phyloP scores from a whole-genome alignment of 1,139 yeast species.

The Blastobotrys proliferans region DNA sequence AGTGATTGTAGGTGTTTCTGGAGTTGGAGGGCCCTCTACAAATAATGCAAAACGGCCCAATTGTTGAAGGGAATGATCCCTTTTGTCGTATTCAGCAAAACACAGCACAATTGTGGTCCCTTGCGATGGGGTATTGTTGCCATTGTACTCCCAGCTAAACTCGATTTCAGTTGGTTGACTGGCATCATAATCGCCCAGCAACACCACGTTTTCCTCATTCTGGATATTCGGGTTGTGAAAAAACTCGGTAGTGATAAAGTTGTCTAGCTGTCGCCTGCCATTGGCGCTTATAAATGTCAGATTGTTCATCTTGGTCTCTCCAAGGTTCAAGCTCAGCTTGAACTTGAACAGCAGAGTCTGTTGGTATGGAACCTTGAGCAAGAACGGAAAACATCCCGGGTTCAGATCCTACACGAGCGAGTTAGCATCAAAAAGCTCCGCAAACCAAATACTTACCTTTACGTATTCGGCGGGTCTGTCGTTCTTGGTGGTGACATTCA shows the following conservation, averaged over 20 bases:
- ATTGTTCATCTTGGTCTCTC: conserved; percentile 19
- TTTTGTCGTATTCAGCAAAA: conserved; percentile 40
- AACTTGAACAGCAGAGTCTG: conserved; percentile 19
- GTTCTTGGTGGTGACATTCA: conserved; percentile 5
- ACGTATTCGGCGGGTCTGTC: conserved; percentile 17
- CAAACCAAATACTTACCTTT: conserved; percentile 13
- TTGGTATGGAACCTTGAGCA: conserved; percentile 24
- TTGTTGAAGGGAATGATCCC: conserved; percentile 34
- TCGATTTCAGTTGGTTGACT: conserved; percentile 20
- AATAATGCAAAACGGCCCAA: conserved; percentile 36
- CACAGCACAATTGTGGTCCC: conserved; percentile 29
- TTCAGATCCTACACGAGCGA: conserved; percentile 16
- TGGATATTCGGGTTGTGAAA: conserved; percentile 41
- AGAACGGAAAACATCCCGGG: conserved; percentile 15
- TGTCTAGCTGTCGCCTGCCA: conserved; percentile 30
- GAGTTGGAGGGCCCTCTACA: conserved; percentile 22
- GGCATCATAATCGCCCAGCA: conserved; percentile 34
- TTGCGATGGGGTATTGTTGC: conserved; percentile 14
- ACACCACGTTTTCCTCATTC: conserved; percentile 37
- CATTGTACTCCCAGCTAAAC: conserved; percentile 33
- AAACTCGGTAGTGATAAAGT: conserved; percentile 36
- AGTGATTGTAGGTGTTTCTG: conserved; percentile 1
- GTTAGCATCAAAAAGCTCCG: background rate
- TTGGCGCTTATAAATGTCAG: conserved; percentile 36
- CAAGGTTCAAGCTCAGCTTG: conserved; percentile 17